A percentile compares a stretch with the other conserved stretches of the same genome.
These are phyloP conservation scores for Podaxis pistillaris DNA, from an alignment of 768 basidiomycete genomes.

Conservation along the genomic window DNA sequence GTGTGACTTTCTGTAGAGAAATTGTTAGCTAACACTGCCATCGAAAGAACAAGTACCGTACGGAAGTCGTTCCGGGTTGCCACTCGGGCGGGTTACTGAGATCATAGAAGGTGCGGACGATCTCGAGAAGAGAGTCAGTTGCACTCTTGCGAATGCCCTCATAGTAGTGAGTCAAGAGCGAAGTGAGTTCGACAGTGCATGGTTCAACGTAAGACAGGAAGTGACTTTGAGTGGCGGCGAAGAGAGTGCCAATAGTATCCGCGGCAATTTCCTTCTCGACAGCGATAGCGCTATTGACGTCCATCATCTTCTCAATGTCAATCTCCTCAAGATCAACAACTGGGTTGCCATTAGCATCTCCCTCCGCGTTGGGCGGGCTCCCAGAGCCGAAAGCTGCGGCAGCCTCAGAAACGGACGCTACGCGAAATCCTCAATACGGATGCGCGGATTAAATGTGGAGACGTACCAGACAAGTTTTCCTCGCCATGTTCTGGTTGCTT, in stretches of 20 bases:
- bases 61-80: constrained; percentile 60
- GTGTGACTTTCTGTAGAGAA: constrained; percentile 29
- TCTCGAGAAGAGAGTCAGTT: constrained; percentile 82
- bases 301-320: constrained; percentile 83
- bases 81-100: constrained; percentile 81
- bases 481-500: constrained; percentile 83
- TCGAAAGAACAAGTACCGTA: not conserved
- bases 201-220: constrained; percentile 92
- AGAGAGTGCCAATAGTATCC: constrained; percentile 91
- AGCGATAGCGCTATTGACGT: constrained; percentile 93
- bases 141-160: constrained; percentile 97
- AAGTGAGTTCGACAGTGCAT: constrained; percentile 74
- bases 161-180: constrained; percentile 87
- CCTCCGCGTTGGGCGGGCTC: constrained; percentile 60
- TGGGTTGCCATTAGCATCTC: constrained; percentile 52
- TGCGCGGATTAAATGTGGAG: not conserved
- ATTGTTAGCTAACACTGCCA: constrained; percentile 5
- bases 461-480: constrained; percentile 42
- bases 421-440: not conserved
- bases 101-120: constrained; percentile 90
- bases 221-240: constrained; percentile 73
- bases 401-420: constrained; percentile 54
- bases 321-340: constrained; percentile 72
- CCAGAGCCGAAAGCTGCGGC: constrained; percentile 71
- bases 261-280: constrained; percentile 99